Base-by-base conservation (phyloP, 768 basidiomycete genomes). In the Lyophyllum semitale region DNA sequence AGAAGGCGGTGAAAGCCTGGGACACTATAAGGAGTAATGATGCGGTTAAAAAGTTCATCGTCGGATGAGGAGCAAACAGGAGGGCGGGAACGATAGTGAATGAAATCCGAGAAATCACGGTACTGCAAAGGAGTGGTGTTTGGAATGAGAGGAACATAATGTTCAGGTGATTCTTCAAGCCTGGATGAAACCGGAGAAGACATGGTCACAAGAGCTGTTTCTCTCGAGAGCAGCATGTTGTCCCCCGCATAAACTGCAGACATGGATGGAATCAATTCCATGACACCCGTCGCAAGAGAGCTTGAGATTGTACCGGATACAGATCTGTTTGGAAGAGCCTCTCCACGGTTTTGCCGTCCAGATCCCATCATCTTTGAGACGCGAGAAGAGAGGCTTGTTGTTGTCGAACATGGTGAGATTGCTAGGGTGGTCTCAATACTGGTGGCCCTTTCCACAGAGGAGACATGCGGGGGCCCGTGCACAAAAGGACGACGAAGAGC, bases 221-320 rank as follows among this genome's bases (percentile, higher is more conserved):
- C 44, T 40, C 8, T 57, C 30, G 40, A 64, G 58, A 1, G 63
- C 63, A 30, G 53, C 0, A 41, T 66, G 63, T 9, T 53, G 15
- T 3, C 58, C 58, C 6, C 65, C 59, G 42, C 63, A 64, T 22
- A 64, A 57, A 27, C 58, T 55, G 43, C 65, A 66, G 43, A 51
- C 32, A 30, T 63, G 65, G 45, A 59, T 22, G 15, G 49, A 46
- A 4, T 57, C 54, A 4, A 20, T 13, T 1, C 26, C 25, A 44
- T 59, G 59, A 0, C 15, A 6, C 0, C 12, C 9, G 17, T 32
- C 23, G 38, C 59, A 58, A 12, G 15, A 1, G 1, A 23, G 15
- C 4, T 20, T 29, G 57, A 63, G n/a, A 40, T 63, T 66, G 33
- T n/a, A 66, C 0, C 30, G 11, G 26, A 57, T 53, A 33, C 60